These are phyloP conservation scores for Wickerhamomyces pijperi DNA, from an alignment of 805 yeast genomes.

Conservation along the genomic window DNA sequence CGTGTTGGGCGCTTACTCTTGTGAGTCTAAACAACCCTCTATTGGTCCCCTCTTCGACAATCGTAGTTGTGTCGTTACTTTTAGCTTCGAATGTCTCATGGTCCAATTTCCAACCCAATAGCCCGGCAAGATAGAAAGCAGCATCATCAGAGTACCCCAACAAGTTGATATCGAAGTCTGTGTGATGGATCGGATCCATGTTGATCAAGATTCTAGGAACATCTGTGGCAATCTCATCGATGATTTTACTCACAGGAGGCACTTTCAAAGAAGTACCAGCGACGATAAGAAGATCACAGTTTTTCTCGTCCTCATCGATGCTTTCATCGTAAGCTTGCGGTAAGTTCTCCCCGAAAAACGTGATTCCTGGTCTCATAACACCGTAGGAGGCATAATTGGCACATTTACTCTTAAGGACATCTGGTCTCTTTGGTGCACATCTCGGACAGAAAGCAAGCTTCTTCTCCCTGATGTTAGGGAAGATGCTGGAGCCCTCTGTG, in stretches of 20 bases:
- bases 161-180: conserved; percentile 67
- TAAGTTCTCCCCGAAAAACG: conserved; percentile 80
- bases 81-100: conserved; percentile 20
- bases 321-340: conserved; percentile 58
- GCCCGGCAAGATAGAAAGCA: conserved; percentile 50
- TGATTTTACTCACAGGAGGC: conserved; percentile 84
- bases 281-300: conserved; percentile 72
- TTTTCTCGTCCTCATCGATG: conserved; percentile 44
- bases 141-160: conserved; percentile 80
- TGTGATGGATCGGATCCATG: conserved; percentile 62
- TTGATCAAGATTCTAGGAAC: conserved; percentile 78
- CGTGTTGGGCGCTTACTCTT: too few relatives aligned
- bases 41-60: background rate
- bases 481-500: conserved; percentile 57
- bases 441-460: conserved; percentile 65
- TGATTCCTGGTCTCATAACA: conserved; percentile 85
- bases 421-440: conserved; percentile 38
- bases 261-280: conserved; percentile 89
- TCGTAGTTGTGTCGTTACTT: background rate
- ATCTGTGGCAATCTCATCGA: conserved; percentile 57
- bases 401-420: conserved; percentile 17
- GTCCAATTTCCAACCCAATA: conserved; percentile 48
- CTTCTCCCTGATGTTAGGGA: conserved; percentile 42
- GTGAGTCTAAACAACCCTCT: background rate
- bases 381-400: conserved; percentile 44